Base-by-base conservation (phyloP, 2,329 filamentous ascomycete species). In the Plectosphaerella plurivora region DNA sequence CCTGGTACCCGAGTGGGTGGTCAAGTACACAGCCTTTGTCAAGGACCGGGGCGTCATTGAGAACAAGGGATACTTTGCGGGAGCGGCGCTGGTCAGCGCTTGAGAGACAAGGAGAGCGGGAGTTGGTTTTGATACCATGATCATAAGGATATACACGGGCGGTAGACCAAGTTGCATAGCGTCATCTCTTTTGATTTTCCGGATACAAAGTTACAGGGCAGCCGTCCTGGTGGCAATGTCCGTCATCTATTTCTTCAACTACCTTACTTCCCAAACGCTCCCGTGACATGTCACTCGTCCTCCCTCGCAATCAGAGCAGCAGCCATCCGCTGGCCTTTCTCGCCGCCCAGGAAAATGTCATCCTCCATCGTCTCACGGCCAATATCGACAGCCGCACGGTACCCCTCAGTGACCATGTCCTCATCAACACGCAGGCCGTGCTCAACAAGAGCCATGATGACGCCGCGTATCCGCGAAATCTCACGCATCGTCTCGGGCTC, bases 41-140 rank as follows among this genome's bases (percentile, higher is more conserved):
- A 53, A 89, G 68, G 88, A 97, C 67, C 80, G 94, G 51, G 94
- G 94, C 14, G 94, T 99, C 9, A 93, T 99, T 59, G 94, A 99
- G 76, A 96, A 94, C 67, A 99, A 97, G 76, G 94, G 94, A 8
- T 97, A 97, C 70, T 97, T 97, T 75, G 93, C 93, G 1, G 84
- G 86, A 18, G 93, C 92, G 3, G 86, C 91, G 65, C 70, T 94
- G 58, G 73, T 75, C 46, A 74, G 76, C 51, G 53, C 55, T 47
- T 69, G 63, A 22, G 33, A 41, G 16, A 15, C 4, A 9, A 39
- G 6, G 33, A 16, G 33, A 18, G 16, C 16, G 7, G 46, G 22
- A 46, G 10, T 14, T 33, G 8, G 28, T 10, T 33, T 33, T 33
- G 28, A 33, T 33, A 33, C 28, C 28, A 33, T 33, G 28, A 33